Conservation (phyloP, 202 grass and related monocot species). For the Setaria viridis region DNA sequence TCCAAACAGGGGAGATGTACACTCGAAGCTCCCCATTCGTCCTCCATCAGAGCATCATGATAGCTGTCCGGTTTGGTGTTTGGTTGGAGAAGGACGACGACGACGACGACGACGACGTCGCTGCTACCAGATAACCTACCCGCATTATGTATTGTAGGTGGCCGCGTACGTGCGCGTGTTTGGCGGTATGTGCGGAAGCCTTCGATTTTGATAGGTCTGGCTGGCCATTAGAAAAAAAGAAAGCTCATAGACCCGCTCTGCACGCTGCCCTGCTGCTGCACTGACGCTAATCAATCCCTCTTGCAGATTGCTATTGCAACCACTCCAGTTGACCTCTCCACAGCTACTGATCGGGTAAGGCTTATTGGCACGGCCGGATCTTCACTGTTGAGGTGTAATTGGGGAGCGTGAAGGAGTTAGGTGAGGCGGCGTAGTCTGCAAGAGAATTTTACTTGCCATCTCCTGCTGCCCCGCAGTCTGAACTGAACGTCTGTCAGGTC, state of each 20-base stretch:
- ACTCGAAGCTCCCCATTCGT: neutral
- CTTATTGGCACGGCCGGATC: neutral
- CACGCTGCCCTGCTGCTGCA: neutral
- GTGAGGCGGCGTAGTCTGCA: neutral
- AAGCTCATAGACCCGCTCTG: neutral
- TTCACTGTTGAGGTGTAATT: neutral
- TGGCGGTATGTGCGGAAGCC: conserved; percentile 8
- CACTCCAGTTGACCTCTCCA: conserved; percentile 41
- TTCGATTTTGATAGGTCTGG: neutral
- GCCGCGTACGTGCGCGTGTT: conserved; percentile 3
- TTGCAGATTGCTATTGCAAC: conserved; percentile 26
- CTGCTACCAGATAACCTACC: neutral
- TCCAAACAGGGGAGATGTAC: neutral
- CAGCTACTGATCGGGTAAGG: conserved; percentile 5
- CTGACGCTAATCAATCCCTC: neutral
- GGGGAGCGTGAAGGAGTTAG: neutral
- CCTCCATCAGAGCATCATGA: neutral
- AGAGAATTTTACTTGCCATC: neutral
- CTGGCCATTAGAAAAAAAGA: neutral
- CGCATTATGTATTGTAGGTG: neutral
- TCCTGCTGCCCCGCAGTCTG: neutral
- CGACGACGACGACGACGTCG: conserved; percentile 5
- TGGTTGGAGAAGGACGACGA: conserved; percentile 14
- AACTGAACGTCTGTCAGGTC: neutral
- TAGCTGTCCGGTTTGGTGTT: conserved; percentile 13